phyloP scores from a whole-genome alignment of 345 rosid genomes.

The Sapria himalayana region DNA sequence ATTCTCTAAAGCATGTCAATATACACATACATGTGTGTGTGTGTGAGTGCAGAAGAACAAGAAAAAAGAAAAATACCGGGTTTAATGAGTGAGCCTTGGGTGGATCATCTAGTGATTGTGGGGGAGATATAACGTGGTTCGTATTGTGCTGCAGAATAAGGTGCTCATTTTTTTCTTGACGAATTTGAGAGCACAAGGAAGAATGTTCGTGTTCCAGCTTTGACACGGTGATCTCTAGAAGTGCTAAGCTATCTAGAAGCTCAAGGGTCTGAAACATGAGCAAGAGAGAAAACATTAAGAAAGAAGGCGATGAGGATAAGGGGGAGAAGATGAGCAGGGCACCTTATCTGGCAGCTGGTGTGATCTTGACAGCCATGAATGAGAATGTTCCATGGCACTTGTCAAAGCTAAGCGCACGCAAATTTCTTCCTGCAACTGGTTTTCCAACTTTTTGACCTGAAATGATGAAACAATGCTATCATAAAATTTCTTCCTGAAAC shows the following conservation, averaged over 20 bases:
- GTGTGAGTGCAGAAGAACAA: too few species aligned
- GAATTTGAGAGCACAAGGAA: constrained; percentile 42
- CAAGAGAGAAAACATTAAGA: constrained; percentile 7
- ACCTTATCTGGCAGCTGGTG: constrained; percentile 66
- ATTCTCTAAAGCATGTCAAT: too few species aligned
- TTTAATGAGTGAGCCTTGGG: constrained; percentile 13
- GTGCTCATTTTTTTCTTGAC: constrained; percentile 72
- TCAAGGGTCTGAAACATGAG: constrained; percentile 38
- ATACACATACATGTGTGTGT: too few species aligned
- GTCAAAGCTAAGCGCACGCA: constrained; percentile 43
- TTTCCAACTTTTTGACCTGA: constrained; percentile 53
- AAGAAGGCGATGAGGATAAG: too few species aligned
- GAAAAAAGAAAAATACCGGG: constrained; percentile 6
- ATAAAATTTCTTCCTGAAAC: background rate
- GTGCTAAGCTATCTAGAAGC: constrained; percentile 48
- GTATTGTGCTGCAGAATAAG: constrained; percentile 38
- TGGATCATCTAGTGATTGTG: constrained; percentile 12
- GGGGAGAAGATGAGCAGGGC: too few species aligned
- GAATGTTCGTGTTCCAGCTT: constrained; percentile 64
- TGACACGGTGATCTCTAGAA: constrained; percentile 43
- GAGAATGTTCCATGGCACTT: constrained; percentile 43
- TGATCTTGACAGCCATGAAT: constrained; percentile 25
- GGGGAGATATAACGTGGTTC: constrained; percentile 21
- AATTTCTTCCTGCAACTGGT: constrained; percentile 54
- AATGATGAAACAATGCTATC: constrained; percentile 6